phyloP scores from a whole-genome alignment of 768 basidiomycete species.

The Saitozyma sp. region DNA sequence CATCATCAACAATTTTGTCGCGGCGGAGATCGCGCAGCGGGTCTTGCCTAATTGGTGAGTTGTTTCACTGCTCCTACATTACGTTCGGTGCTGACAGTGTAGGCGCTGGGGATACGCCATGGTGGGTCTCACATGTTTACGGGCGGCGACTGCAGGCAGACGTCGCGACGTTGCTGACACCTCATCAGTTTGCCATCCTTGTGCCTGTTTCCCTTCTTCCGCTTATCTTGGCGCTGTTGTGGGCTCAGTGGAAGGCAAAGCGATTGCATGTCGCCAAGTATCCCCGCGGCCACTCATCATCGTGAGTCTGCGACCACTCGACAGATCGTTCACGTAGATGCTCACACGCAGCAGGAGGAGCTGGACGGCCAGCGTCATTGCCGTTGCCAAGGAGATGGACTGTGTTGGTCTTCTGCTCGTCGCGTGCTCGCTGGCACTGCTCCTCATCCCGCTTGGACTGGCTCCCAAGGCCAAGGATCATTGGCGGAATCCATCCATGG shows the following conservation, averaged over 20 bases:
- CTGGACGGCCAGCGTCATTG: constrained; percentile 16
- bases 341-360: constrained; percentile 6
- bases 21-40: constrained; percentile 52
- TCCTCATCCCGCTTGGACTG: constrained; percentile 52
- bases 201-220: constrained; percentile 50
- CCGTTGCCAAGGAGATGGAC: constrained; percentile 43
- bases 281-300: neutral
- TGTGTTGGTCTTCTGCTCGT: constrained; percentile 48
- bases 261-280: constrained; percentile 10
- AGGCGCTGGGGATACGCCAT: constrained; percentile 56
- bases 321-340: too few relatives aligned
- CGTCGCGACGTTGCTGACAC: neutral
- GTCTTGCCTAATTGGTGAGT: constrained; percentile 44
- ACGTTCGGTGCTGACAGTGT: constrained; percentile 4
- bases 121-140: constrained; percentile 17
- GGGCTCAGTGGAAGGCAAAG: constrained; percentile 50
- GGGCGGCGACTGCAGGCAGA: neutral
- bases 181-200: constrained; percentile 44
- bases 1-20: constrained; percentile 54
- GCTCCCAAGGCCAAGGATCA: constrained; percentile 29
- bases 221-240: constrained; percentile 50
- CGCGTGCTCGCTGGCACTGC: constrained; percentile 47
- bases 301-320: too few relatives aligned
- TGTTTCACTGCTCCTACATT: neutral
- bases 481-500: constrained; percentile 50